phyloP scores from a whole-genome alignment of 1,139 yeast genomes.

The Blastobotrys buckinghamii region DNA sequence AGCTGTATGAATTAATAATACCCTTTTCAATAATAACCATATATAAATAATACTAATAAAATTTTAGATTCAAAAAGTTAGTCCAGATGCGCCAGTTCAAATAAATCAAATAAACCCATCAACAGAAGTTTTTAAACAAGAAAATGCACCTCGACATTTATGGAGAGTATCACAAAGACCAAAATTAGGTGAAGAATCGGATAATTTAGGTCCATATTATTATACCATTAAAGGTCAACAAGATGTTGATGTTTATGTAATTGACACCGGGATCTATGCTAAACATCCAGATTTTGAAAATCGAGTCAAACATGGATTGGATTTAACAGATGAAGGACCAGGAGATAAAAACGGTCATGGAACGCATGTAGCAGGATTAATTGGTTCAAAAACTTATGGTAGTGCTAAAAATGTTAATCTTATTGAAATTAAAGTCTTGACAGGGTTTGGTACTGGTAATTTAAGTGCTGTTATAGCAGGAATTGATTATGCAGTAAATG shows the following conservation, averaged over 20 bases:
- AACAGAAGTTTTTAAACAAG: constrained; percentile 31
- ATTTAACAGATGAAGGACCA: constrained; percentile 55
- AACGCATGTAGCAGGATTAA: constrained; percentile 86
- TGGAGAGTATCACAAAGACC: constrained; percentile 44
- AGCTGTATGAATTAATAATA: constrained; percentile 13
- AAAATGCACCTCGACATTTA: constrained; percentile 63
- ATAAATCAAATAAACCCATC: constrained; percentile 11
- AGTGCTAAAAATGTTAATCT: constrained; percentile 65
- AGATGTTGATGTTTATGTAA: constrained; percentile 65
- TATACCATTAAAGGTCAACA: constrained; percentile 37
- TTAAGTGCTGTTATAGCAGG: constrained; percentile 62
- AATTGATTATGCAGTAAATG: constrained; percentile 69
- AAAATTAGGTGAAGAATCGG: constrained; percentile 26
- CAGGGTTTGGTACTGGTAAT: constrained; percentile 58
- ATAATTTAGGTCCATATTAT: constrained; percentile 20
- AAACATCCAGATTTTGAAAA: constrained; percentile 63
- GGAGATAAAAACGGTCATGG: constrained; percentile 69
- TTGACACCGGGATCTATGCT: constrained; percentile 67
- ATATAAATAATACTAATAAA: neutral
- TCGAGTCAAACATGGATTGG: constrained; percentile 52
- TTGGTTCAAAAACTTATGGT: constrained; percentile 73
- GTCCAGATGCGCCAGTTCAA: constrained; percentile 28
- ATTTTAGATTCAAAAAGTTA: constrained; percentile 23
- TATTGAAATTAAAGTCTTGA: constrained; percentile 70
- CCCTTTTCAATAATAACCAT: constrained; percentile 4